Evolutionary conservation across 192 early-diverging fungal genomes (phyloP), one percentile per base, ranked within the genome.

Genomic region (Obelidium mucronatum): DNA sequence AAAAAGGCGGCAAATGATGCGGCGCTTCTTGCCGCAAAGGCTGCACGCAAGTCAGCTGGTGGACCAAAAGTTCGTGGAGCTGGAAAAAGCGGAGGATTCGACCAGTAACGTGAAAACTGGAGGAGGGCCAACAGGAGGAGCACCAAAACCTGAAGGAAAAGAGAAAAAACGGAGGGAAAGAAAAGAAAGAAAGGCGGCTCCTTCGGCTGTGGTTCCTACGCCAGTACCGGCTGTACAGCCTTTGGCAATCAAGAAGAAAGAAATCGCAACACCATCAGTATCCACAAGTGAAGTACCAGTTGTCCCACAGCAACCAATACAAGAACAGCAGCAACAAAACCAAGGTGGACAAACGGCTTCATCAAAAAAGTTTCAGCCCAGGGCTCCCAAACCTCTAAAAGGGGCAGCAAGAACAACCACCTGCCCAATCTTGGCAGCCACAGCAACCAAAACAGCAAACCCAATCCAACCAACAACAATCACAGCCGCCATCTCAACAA

Each of bases 201-300:
- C 66, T n/a, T 33, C 39, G n/a, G 44, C 17, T 33, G 28, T 40
- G 17, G 19, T 44, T 13, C 34, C 39, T 6, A 64, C 36, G 3
- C 39, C 62, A 24, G 44, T 39, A 8, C 28, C 39, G 6, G 48
- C 66, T 13, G 66, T 68, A 24, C 66, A 68, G 31, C 66, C 66
- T 6, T 51, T 51, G 24, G 42, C 42, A 11, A 68, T 68, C 30
- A 37, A 68, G 28, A 68, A 31, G 51, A 68, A 68, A 30, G 34
- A 48, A 35, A 13, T 35, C 4, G 11, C 39, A 64, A 64, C 39
- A 59, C 26, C 8, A 24, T 24, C 6, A 24, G 13, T 24, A 59
- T 59, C 31, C 24, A 11, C 8, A 8, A 24, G 13, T 19, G 6
- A 8, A 11, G 8, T 24, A 6, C 24, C 24, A 19, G 24, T 33